Evolutionary conservation across 306 rosid genomes (phyloP).

Genomic region (Rubus parviflorus): DNA sequence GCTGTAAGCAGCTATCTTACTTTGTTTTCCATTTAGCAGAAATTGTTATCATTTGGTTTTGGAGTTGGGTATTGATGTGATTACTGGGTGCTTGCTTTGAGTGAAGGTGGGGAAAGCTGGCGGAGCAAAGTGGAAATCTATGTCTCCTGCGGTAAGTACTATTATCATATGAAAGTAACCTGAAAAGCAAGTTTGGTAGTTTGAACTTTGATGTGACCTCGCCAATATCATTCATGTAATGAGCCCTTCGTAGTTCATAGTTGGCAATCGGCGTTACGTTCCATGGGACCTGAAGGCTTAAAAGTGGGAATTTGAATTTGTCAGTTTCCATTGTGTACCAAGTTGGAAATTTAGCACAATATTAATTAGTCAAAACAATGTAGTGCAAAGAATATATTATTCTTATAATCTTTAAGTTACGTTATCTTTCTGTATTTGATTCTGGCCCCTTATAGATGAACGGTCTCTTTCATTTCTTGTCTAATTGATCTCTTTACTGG

Average conservation of each 20-base stretch:
- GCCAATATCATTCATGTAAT: neutral
- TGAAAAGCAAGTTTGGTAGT: constrained; percentile 5
- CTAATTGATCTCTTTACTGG: neutral
- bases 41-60: constrained; percentile 11
- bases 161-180: neutral
- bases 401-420: neutral
- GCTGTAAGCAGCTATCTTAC: constrained; percentile 29
- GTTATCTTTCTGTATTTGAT: neutral
- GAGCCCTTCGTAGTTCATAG: neutral
- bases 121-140: constrained; percentile 39
- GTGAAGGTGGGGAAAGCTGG: constrained; percentile 43
- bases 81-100: constrained; percentile 17
- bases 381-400: neutral
- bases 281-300: neutral
- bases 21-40: neutral
- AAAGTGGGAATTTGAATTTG: constrained; percentile 21
- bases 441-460: neutral
- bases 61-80: constrained; percentile 15
- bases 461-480: neutral
- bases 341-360: constrained; percentile 1
- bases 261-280: neutral
- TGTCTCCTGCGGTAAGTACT: constrained; percentile 27
- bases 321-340: neutral
- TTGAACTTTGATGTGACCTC: neutral
- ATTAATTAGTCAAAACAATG: constrained; percentile 2